Conservation (phyloP, 2,329 filamentous ascomycete species). For the Colletotrichum sp. region DNA sequence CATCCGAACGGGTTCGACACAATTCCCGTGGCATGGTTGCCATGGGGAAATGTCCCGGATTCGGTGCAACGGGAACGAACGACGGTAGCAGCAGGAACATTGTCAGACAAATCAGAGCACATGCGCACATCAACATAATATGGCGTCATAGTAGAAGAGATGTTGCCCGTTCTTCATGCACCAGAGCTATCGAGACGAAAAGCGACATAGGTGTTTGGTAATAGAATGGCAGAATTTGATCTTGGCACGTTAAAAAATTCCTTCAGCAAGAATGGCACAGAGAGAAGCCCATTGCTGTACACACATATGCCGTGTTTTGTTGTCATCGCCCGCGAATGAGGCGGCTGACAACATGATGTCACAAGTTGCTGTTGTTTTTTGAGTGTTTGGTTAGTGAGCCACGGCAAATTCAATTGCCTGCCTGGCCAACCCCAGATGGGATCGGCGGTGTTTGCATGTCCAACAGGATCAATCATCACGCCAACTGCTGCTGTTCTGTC, state of each 20-base stretch:
- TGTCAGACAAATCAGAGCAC: background rate
- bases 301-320: constrained; percentile 58
- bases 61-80: background rate
- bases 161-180: constrained; percentile 63
- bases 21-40: background rate
- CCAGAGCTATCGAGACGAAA: constrained; percentile 32
- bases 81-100: background rate
- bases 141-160: constrained; percentile 12
- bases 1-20: background rate
- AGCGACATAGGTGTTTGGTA: constrained; percentile 60
- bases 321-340: background rate
- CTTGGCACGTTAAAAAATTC: constrained; percentile 61
- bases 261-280: constrained; percentile 61
- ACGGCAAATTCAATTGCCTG: background rate
- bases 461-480: background rate
- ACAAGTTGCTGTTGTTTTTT: background rate
- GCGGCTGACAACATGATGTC: background rate
- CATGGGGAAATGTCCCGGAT: background rate
- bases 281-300: constrained; percentile 60
- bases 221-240: constrained; percentile 53
- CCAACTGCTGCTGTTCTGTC: background rate
- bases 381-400: background rate
- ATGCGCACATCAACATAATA: background rate
- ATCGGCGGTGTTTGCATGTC: background rate
- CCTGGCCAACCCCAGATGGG: background rate